phyloP scores from a whole-genome alignment of 2,329 filamentous ascomycete genomes.

The Aspergillus thermomutatus region DNA sequence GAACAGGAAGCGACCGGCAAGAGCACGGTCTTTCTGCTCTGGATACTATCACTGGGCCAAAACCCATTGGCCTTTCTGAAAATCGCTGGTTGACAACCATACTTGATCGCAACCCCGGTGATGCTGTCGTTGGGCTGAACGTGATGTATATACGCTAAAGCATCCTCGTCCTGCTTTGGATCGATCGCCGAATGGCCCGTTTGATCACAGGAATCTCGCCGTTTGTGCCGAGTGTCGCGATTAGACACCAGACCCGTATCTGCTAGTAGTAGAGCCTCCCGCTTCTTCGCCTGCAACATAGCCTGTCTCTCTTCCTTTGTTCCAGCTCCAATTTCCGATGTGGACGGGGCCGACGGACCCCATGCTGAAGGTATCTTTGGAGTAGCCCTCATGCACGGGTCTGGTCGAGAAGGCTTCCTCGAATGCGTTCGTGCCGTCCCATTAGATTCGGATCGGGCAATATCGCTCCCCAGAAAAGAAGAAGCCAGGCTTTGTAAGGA shows the following conservation, averaged over 20 bases:
- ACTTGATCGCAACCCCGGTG: conserved; percentile 85
- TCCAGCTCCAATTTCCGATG: conserved; percentile 33
- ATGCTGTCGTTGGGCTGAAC: conserved; percentile 82
- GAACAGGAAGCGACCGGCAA: conserved; percentile 88
- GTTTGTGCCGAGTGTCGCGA: conserved; percentile 40
- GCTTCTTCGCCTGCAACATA: conserved; percentile 46
- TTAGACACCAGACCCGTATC: conserved; percentile 38
- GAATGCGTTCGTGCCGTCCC: conserved; percentile 26
- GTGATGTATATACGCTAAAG: conserved; percentile 85
- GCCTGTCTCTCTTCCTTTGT: conserved; percentile 45
- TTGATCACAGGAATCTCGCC: conserved; percentile 43
- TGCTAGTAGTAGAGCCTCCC: conserved; percentile 44
- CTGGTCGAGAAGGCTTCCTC: conserved; percentile 38
- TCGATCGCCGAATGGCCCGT: conserved; percentile 24
- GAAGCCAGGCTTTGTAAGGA: conserved; percentile 49
- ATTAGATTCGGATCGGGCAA: conserved; percentile 23
- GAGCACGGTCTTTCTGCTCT: conserved; percentile 74
- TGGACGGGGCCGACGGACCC: conserved; percentile 38
- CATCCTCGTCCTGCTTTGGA: conserved; percentile 63
- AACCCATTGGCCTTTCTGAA: conserved; percentile 87
- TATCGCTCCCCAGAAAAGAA: conserved; percentile 44
- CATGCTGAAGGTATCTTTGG: conserved; percentile 32
- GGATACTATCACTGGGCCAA: conserved; percentile 91
- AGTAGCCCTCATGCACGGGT: conserved; percentile 25
- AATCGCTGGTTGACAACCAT: conserved; percentile 77